Evolutionary conservation across 2,329 filamentous ascomycete genomes (phyloP), one percentile per base, ranked within the genome.

Genomic region (Calonectria leucothoes): DNA sequence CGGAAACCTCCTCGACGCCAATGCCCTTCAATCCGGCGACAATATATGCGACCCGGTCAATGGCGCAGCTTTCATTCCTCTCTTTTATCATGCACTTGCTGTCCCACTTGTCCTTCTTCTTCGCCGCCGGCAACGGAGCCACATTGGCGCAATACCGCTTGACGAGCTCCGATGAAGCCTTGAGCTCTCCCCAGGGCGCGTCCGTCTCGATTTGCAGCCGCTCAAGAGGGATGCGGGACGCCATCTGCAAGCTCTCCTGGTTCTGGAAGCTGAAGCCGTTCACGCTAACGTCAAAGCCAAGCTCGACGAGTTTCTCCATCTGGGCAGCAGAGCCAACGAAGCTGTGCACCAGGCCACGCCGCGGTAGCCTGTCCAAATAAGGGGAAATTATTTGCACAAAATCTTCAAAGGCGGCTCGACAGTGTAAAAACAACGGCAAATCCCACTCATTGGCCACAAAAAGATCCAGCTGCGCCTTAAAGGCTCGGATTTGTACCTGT

Each of bases 51-150:
- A 90, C 87, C 57, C 84, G 81, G 49, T 85, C 85, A 15, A 90
- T 87, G 0, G 80, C 81, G 74, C 87, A 89, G 61, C 87, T 89
- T 76, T 90, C 88, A 73, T 89, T 89, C 49, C 87, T 80, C 70
- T 86, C 86, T 75, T 89, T 90, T 2, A 90, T 83, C 86, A 89
- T 88, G 37, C 81, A 81, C 0, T 83, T 84, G 10, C 74, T 42
- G 61, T 86, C 83, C 74, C 87, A 90, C 75, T 87, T 89, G 55
- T 89, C 87, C 74, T 83, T 86, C 81, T 90, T 89, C 82, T 87
- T 87, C 11, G 83, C 84, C 20, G 79, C 74, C 6, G 86, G 85
- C 57, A 87, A 69, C 7, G 83, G 77, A 8, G 79, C 79, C 14
- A 84, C 85, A 52, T 85, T 82, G 17, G 63, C 74, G n/a, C 88